Evolutionary conservation across 164 flowering plant genomes (phyloP), one percentile per base, ranked within the genome.

Genomic region (Magnolia changhungtana): DNA sequence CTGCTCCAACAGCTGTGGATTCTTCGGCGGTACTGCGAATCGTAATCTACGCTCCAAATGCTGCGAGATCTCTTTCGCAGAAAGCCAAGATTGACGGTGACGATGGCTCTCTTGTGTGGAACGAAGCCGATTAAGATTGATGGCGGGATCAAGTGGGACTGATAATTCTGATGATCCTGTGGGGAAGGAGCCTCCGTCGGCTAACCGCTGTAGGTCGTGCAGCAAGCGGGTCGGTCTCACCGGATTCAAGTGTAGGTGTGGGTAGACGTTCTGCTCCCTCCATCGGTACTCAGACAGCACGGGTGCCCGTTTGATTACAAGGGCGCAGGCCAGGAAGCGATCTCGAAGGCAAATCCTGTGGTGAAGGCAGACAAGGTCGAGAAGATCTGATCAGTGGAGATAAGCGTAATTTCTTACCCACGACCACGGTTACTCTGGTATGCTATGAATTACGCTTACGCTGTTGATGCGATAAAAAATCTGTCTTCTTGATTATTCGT

Each of bases 241-340:
- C 76, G 92, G 92, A 18, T 84, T 89, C 82, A 72, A 88, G 19
- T 89, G 92, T 76, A 81, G 92, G 5, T 89, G 92, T 69, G 92
- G 92, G 1, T 86, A 88, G 37, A 81, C 87, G 9, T 89, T 88
- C 80, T 89, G 92, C 77, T 74, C 86, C 24, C 86, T 81, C 66
- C 92, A 89, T 66, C 84, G 92, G 74, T 88, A 89, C 76, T 84
- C 92, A 13, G 90, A 88, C 63, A 84, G 5, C 92, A 89, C 82
- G 86, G 75, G 9, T 89, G 92, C 81, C 79, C 85, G 72, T 89
- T 75, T 75, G 92, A 89, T 69, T 89, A 89, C 80, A 87, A 85
- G 76, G 71, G 89, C 1, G 89, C 84, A 29, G 92, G 89, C 21
- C 88, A 88, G 19, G 92, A 88, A 51, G 87, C 89, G 2, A 89